These are phyloP conservation scores for Pleurotus pulmonarius DNA, from an alignment of 768 basidiomycete species.

Conservation along the genomic window DNA sequence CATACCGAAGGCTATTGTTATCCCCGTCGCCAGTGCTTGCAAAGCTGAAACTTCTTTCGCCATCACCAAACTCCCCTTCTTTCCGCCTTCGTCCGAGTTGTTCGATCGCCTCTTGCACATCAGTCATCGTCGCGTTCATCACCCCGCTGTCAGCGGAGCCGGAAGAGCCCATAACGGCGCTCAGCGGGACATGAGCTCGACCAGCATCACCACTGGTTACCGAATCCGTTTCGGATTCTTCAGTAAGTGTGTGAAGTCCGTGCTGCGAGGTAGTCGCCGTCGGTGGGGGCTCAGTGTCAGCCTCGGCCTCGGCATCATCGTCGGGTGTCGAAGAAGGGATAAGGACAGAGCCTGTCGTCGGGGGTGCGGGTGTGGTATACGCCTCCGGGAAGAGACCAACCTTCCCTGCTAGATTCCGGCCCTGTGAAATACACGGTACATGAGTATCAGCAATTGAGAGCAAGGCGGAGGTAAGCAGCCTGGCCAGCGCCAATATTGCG, in stretches of 20 bases:
- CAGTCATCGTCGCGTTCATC: slow-evolving; percentile 87
- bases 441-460: not conserved
- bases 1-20: slow-evolving; percentile 14
- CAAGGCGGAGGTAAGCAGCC: not conserved
- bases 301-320: slow-evolving; percentile 11
- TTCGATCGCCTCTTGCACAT: slow-evolving; percentile 88
- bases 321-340: slow-evolving; percentile 22
- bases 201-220: slow-evolving; percentile 12
- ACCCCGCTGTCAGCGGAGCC: slow-evolving; percentile 27
- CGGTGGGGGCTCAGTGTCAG: slow-evolving; percentile 12
- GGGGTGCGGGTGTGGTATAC: slow-evolving; percentile 69
- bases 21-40: slow-evolving; percentile 56
- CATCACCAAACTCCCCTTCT: slow-evolving; percentile 41
- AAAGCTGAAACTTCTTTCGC: slow-evolving; percentile 73
- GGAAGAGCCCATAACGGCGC: not conserved
- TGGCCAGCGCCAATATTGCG: not conserved
- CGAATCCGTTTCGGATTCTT: slow-evolving; percentile 42
- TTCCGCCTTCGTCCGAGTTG: slow-evolving; percentile 59
- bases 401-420: slow-evolving; percentile 77
- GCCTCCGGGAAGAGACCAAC: slow-evolving; percentile 89
- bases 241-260: slow-evolving; percentile 41
- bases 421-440: slow-evolving; percentile 42
- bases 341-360: slow-evolving; percentile 23
- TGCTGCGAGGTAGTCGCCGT: slow-evolving; percentile 5
- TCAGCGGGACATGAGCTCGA: slow-evolving; percentile 3